Percentiles rank a stretch among this genome's conserved stretches.
phyloP scores from a whole-genome alignment of 352 stramenopile species.

The Peronosclerospora sorghi region DNA sequence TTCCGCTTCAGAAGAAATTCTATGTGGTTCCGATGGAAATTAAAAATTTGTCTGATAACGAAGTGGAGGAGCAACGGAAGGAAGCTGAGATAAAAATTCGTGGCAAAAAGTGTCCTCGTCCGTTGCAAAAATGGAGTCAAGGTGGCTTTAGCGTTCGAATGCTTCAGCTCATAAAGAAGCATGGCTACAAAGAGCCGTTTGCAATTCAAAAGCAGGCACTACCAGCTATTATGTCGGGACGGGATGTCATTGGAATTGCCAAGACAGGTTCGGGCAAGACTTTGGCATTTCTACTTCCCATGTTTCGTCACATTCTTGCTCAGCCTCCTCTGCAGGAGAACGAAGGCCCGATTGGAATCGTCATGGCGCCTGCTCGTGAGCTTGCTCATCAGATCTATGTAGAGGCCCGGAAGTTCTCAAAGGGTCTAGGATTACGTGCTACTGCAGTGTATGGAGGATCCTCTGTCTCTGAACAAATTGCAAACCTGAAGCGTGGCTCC shows the following conservation, averaged over 20 bases:
- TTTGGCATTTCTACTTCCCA: constrained; percentile 84
- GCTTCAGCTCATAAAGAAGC: constrained; percentile 89
- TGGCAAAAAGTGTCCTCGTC: constrained; percentile 93
- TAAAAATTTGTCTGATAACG: constrained; percentile 77
- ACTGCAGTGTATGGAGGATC: constrained; percentile 93
- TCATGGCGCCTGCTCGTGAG: constrained; percentile 97
- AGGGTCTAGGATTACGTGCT: constrained; percentile 84
- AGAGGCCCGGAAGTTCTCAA: constrained; percentile 91
- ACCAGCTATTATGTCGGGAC: constrained; percentile 96
- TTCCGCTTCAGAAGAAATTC: constrained; percentile 97
- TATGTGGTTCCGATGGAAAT: constrained; percentile 95
- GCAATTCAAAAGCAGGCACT: constrained; percentile 95
- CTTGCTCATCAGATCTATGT: constrained; percentile 97
- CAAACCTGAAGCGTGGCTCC: constrained; percentile 95
- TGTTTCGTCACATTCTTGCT: constrained; percentile 95
- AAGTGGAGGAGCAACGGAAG: constrained; percentile 67
- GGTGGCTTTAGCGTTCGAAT: constrained; percentile 95
- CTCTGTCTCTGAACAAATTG: constrained; percentile 96
- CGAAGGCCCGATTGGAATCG: constrained; percentile 95
- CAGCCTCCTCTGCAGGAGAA: constrained; percentile 85
- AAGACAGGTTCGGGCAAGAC: constrained; percentile 94
- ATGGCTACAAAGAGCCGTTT: constrained; percentile 92
- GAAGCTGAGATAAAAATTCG: constrained; percentile 94
- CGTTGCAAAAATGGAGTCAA: constrained; percentile 94
- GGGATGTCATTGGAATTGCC: constrained; percentile 98